Evolutionary conservation across 2,329 filamentous ascomycete species (phyloP), one percentile per base, ranked within the genome.

Genomic region (Fusarium redolens): DNA sequence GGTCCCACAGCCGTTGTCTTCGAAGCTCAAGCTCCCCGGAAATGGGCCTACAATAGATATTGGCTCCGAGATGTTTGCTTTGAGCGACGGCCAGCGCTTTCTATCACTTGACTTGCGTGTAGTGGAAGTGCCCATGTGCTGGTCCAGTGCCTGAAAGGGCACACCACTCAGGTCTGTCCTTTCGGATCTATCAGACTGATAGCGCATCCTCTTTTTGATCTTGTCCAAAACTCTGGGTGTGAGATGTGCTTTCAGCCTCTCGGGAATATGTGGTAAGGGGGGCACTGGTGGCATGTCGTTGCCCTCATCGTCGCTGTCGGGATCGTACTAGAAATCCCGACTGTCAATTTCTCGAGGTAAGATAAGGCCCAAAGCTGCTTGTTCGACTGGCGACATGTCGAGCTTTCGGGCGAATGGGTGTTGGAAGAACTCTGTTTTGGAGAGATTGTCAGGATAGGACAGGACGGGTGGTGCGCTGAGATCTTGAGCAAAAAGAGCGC

Each of bases 291-390:
- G 75, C 14, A 72, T 52, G 15, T 77, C 74, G n/a, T 66, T 70
- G 30, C 55, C 44, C 17, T 80, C 79, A 47, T 79, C 75, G 17
- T 81, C 81, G 45, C 79, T 82, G 74, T 83, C 81, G 70, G 81
- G 75, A 72, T 79, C 73, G 63, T 83, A 83, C 81, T 83, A 83
- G 57, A 80, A 80, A 30, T 79, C 71, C 74, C 81, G 81, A 73
- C 75, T 77, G 43, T 77, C 65, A 47, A 79, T 66, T 68, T 81
- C 79, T 61, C 78, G 79, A 5, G 81, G 81, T 30, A 83, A 62
- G 30, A 83, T 68, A 44, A 83, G 80, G 10, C 81, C 81, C 0
- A 82, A 72, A 44, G 74, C 67, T 8, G 78, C 79, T 65, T 79
- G 79, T 60, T 81, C 77, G 8, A 69, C 52, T 2, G 75, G 69